phyloP scores from a whole-genome alignment of 2,329 filamentous ascomycete species.

The Aspergillus jensenii region DNA sequence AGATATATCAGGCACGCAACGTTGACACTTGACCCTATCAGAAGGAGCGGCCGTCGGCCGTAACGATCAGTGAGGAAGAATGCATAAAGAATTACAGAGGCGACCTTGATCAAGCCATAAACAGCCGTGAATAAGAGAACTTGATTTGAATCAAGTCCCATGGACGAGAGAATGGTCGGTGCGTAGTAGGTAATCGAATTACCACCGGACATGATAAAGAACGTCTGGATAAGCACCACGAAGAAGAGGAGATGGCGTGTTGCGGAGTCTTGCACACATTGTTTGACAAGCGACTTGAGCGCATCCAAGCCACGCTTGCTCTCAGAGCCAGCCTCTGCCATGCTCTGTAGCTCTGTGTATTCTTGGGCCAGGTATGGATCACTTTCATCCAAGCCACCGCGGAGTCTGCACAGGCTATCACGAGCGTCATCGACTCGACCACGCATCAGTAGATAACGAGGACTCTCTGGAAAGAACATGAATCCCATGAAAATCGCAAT shows the following conservation, averaged over 20 bases:
- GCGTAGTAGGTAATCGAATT: conserved; percentile 28
- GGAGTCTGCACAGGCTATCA: conserved; percentile 19
- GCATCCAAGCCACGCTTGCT: conserved; percentile 2
- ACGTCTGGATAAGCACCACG: conserved; percentile 29
- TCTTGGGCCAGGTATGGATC: conserved; percentile 17
- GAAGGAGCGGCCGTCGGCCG: conserved; percentile 26
- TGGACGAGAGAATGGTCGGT: conserved; percentile 20
- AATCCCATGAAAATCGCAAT: conserved; percentile 21
- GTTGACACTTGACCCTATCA: conserved; percentile 24
- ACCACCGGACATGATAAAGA: conserved; percentile 27
- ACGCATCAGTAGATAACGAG: conserved; percentile 27
- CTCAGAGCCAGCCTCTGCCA: conserved; percentile 9
- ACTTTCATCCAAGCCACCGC: conserved; percentile 16
- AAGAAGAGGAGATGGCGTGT: conserved; percentile 28
- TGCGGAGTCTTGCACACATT: conserved; percentile 8
- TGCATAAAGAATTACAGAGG: conserved; percentile 22
- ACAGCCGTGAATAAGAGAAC: conserved; percentile 20
- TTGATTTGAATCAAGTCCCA: conserved; percentile 15
- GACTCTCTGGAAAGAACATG: conserved; percentile 27
- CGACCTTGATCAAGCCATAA: conserved; percentile 20
- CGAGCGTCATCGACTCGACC: conserved; percentile 22
- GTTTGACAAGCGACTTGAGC: conserved; percentile 6
- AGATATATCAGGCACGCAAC: conserved; percentile 20
- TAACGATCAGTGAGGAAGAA: conserved; percentile 21
- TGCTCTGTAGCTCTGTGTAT: conserved; percentile 15